Evolutionary conservation across 2,329 filamentous ascomycete species (phyloP).

Genomic region (Xylaria digitata): DNA sequence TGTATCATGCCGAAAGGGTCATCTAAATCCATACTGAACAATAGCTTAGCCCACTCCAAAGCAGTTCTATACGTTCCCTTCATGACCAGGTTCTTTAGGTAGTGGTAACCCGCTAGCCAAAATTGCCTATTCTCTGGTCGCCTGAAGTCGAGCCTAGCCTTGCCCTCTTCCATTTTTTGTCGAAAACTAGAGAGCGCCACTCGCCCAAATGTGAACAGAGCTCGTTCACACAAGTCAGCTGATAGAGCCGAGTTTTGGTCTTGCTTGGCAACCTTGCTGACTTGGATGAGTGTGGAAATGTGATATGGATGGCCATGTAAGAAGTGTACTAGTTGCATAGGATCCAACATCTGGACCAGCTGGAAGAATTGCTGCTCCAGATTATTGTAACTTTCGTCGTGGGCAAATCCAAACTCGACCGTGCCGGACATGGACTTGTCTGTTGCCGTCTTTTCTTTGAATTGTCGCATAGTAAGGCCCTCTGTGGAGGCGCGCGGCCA

Average conservation of each 20-base stretch:
- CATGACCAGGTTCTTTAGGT: slow-evolving; percentile 84
- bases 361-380: slow-evolving; percentile 81
- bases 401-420: slow-evolving; percentile 80
- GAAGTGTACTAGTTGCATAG: slow-evolving; percentile 81
- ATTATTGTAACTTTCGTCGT: slow-evolving; percentile 78
- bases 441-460: slow-evolving; percentile 51
- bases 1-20: slow-evolving; percentile 89
- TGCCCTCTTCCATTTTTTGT: slow-evolving; percentile 78
- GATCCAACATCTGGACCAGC: slow-evolving; percentile 85
- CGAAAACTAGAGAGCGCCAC: slow-evolving; percentile 86
- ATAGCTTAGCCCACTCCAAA: slow-evolving; percentile 90
- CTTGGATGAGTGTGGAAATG: slow-evolving; percentile 91
- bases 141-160: slow-evolving; percentile 82
- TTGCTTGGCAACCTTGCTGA: slow-evolving; percentile 90
- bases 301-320: slow-evolving; percentile 85
- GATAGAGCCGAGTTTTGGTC: slow-evolving; percentile 88
- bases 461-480: slow-evolving; percentile 82
- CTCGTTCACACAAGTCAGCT: slow-evolving; percentile 88
- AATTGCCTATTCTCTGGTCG: slow-evolving; percentile 91
- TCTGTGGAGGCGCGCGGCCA: slow-evolving; percentile 85
- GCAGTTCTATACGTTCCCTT: slow-evolving; percentile 95
- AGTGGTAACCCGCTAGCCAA: slow-evolving; percentile 89
- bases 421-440: slow-evolving; percentile 59
- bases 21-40: slow-evolving; percentile 77
- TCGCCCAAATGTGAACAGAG: slow-evolving; percentile 92